Evolutionary conservation across 805 yeast genomes (phyloP).

Genomic region (Candida schatavii): DNA sequence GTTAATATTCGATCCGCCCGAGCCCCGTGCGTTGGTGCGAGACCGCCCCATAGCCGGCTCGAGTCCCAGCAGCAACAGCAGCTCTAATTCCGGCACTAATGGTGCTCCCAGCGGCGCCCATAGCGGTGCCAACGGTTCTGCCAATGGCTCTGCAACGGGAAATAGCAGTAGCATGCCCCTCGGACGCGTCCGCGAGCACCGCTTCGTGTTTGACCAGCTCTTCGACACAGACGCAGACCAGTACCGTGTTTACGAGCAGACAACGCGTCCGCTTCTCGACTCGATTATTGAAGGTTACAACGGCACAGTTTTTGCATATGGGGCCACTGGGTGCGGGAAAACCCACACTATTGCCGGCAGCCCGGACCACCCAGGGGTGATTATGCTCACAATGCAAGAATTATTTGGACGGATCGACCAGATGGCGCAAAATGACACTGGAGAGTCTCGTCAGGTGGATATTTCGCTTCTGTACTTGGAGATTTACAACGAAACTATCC

Average conservation of each 20-base stretch:
- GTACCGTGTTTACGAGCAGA: conserved; percentile 59
- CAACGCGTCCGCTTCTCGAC: conserved; percentile 71
- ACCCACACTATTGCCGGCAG: conserved; percentile 87
- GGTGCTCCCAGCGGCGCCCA: conserved; percentile 21
- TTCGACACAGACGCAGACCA: conserved; percentile 69
- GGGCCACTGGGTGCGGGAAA: conserved; percentile 98
- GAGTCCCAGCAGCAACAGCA: background rate
- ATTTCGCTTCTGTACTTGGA: conserved; percentile 74
- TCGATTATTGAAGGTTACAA: conserved; percentile 81
- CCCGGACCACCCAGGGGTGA: conserved; percentile 71
- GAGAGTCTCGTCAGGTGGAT: conserved; percentile 56
- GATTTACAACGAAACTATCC: conserved; percentile 85
- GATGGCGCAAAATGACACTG: too few relatives aligned
- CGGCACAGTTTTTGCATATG: conserved; percentile 92
- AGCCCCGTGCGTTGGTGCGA: conserved; percentile 56
- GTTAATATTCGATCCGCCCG: conserved; percentile 85
- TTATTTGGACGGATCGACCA: conserved; percentile 63
- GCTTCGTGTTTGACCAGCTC: conserved; percentile 77
- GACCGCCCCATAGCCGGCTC: conserved; percentile 34
- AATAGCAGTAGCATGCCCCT: too few relatives aligned
- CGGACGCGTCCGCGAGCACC: conserved; percentile 62
- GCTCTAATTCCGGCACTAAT: background rate
- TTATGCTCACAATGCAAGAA: conserved; percentile 74
- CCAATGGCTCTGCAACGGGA: too few relatives aligned
- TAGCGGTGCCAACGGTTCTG: too few relatives aligned